Conservation (phyloP, 2,329 filamentous ascomycete genomes). For the Botryotinia narcissicola region DNA sequence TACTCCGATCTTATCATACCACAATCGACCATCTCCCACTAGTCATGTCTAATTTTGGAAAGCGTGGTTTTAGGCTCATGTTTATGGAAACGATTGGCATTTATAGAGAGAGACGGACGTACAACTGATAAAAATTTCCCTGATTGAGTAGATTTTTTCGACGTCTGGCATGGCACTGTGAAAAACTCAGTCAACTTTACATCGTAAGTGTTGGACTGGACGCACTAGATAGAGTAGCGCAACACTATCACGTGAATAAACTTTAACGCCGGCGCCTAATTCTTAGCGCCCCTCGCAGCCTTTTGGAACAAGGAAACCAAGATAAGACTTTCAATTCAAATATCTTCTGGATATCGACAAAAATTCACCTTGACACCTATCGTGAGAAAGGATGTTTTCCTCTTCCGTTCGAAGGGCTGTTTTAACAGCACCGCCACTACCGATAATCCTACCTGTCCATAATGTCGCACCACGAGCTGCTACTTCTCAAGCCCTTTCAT, state of each 20-base stretch:
- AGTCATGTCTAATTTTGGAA: neutral
- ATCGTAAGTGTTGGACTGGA: neutral
- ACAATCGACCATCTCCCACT: neutral
- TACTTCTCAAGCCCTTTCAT: slow-evolving; percentile 33
- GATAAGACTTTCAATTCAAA: slow-evolving; percentile 18
- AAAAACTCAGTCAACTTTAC: neutral
- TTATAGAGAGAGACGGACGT: neutral
- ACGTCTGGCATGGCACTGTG: neutral
- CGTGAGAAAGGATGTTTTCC: slow-evolving; percentile 37
- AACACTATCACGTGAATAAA: neutral
- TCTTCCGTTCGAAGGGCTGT: slow-evolving; percentile 38
- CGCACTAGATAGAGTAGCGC: neutral
- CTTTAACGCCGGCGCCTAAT: neutral
- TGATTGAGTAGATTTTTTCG: neutral
- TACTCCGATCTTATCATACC: neutral
- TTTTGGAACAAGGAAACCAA: slow-evolving; percentile 18
- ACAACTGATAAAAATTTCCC: neutral
- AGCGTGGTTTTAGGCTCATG: neutral
- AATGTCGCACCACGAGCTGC: slow-evolving; percentile 31
- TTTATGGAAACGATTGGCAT: neutral
- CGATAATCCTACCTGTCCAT: slow-evolving; percentile 32
- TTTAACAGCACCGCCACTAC: slow-evolving; percentile 31
- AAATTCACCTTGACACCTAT: slow-evolving; percentile 18
- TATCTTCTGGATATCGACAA: neutral
- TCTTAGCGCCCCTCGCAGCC: slow-evolving; percentile 5